phyloP scores from a whole-genome alignment of 192 early-diverging fungal genomes.

The Neocallimastix lanati region DNA sequence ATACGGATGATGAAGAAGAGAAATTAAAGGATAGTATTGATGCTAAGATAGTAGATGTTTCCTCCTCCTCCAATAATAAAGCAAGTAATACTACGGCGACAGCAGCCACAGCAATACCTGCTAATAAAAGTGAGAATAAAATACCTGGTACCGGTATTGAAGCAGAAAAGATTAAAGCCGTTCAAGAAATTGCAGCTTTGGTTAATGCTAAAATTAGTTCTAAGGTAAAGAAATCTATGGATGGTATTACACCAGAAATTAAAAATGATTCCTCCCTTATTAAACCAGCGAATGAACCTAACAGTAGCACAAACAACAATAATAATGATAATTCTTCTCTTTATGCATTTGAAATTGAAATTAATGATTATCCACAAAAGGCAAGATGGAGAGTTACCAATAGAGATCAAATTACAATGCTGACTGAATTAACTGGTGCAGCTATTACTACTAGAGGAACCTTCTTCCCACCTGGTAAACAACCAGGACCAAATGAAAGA shows the following conservation, averaged over 20 bases:
- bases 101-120: constrained; percentile 14
- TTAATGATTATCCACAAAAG: constrained; percentile 94
- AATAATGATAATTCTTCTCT: constrained; percentile 18
- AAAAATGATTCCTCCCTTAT: background rate
- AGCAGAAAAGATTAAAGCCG: constrained; percentile 25
- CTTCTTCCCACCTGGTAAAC: constrained; percentile 73
- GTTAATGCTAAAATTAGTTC: constrained; percentile 28
- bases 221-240: constrained; percentile 12
- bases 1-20: constrained; percentile 43
- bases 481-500: constrained; percentile 50
- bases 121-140: background rate
- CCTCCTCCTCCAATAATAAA: background rate
- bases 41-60: background rate
- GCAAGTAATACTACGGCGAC: constrained; percentile 10
- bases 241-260: constrained; percentile 3
- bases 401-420: constrained; percentile 75
- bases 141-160: constrained; percentile 5
- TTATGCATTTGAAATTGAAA: constrained; percentile 65
- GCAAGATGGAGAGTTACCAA: constrained; percentile 91
- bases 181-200: constrained; percentile 32
- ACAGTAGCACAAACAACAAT: too few species aligned
- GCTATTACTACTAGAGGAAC: constrained; percentile 89
- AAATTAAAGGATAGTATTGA: constrained; percentile 22
- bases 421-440: constrained; percentile 79
- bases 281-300: background rate